phyloP scores from a whole-genome alignment of 2,329 filamentous ascomycete species.

The Aspergillus sp. region DNA sequence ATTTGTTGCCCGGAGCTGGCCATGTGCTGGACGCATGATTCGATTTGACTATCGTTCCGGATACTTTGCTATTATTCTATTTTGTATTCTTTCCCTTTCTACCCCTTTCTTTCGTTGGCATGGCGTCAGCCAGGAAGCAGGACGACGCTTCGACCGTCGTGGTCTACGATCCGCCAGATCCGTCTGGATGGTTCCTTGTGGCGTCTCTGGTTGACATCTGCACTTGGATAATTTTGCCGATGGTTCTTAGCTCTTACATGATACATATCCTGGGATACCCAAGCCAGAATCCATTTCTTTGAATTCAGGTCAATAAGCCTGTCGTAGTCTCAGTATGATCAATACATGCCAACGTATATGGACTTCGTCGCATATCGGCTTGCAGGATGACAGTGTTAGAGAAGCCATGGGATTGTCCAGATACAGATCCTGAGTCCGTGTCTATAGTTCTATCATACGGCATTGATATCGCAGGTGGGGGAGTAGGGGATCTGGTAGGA shows the following conservation, averaged over 20 bases:
- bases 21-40: constrained; percentile 23
- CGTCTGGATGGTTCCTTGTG: constrained; percentile 1
- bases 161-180: background rate
- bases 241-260: constrained; percentile 1
- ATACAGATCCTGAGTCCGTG: too few relatives aligned
- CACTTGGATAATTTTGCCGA: background rate
- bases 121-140: background rate
- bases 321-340: too few relatives aligned
- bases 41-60: constrained; percentile 3
- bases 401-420: too few relatives aligned
- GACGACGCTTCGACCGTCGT: background rate
- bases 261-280: constrained; percentile 27
- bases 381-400: too few relatives aligned
- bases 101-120: constrained; percentile 9
- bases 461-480: too few relatives aligned
- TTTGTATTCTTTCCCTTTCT: constrained; percentile 13
- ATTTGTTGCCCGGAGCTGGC: constrained; percentile 11
- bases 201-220: background rate
- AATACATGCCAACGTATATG: too few relatives aligned
- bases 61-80: constrained; percentile 8
- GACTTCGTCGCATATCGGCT: too few relatives aligned
- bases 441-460: too few relatives aligned
- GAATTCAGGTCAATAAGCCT: background rate
- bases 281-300: constrained; percentile 18
- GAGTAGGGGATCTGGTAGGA: too few relatives aligned